Evolutionary conservation across 176 grass and related monocot species (phyloP), one percentile per base, ranked within the genome.

Genomic region (Oryza punctata): DNA sequence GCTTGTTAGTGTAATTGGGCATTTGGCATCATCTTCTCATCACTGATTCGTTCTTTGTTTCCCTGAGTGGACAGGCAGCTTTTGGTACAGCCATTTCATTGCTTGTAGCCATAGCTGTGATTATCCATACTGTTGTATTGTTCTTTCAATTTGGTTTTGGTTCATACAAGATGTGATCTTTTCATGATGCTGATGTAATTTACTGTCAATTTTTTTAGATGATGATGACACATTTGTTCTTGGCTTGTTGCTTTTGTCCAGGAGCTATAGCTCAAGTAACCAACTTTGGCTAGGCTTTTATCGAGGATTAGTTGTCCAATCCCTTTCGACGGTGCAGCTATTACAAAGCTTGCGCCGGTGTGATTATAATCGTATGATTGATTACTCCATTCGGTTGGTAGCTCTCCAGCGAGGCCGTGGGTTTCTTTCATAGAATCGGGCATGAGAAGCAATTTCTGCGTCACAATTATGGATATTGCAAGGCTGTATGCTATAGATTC

Each of bases 321-420:
- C 70, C 30, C 71, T 89, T n/a, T 85, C 38, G 28, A 15, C 2
- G 19, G 13, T 52, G 24, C 28, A 35, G 32, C 26, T 54, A 27
- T 60, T 84, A 61, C 69, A 73, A 47, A 63, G 24, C 61, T 63
- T 38, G 26, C 63, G 37, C 37, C 13, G 12, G 63, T 63, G 69
- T 63, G 59, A 90, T 90, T 46, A 78, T 3, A 19, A 4, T 65
- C 29, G 43, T 32, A 73, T 82, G 45, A 81, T 64, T 82, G 44
- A 81, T 65, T 29, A 47, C 65, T 64, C 54, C 84, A 69, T 83
- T 14, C 37, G 60, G 68, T 73, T 69, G 84, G 79, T 83, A 82
- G 14, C 60, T 72, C 46, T 72, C 83, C 72, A 78, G 83, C 78
- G 67, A 68, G 28, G 26, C 67, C 45, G 23, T 78, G 73, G 44